phyloP scores from a whole-genome alignment of 495 filamentous ascomycete genomes.

The Penicillium roqueforti region DNA sequence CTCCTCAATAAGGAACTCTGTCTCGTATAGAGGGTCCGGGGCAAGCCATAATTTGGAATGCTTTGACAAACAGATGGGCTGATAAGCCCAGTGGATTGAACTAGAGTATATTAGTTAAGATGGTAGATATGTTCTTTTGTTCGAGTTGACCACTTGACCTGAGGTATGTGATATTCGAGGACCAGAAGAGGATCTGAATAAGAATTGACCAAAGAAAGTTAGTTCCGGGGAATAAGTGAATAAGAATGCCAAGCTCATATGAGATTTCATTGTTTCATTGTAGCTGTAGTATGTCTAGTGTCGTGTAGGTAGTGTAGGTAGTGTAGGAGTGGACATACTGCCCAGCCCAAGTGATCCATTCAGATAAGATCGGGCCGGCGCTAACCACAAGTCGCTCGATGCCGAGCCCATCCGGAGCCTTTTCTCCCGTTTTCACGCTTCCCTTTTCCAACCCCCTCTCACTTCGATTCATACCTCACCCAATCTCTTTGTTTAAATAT shows the following conservation, averaged over 20 bases:
- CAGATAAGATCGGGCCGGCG: constrained; percentile 43
- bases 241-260: constrained; percentile 2
- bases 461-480: constrained; percentile 4
- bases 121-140: background rate
- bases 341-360: background rate
- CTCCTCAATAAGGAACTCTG: background rate
- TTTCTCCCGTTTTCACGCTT: constrained; percentile 36
- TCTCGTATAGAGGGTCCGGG: background rate
- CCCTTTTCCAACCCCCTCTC: constrained; percentile 14
- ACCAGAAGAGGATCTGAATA: constrained; percentile 17
- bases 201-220: constrained; percentile 5
- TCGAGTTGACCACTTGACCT: background rate
- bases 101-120: background rate
- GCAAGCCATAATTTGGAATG: background rate
- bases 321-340: too few relatives aligned
- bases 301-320: too few relatives aligned
- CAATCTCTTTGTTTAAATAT: constrained; percentile 1
- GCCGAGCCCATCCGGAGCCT: constrained; percentile 42
- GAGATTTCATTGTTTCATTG: background rate
- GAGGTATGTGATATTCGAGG: background rate
- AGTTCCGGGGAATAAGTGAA: constrained; percentile 14
- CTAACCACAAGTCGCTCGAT: constrained; percentile 21
- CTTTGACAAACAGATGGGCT: background rate
- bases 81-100: background rate
- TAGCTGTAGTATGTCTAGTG: background rate